Conservation (phyloP, 768 basidiomycete species). For the Stropharia rugosoannulata region DNA sequence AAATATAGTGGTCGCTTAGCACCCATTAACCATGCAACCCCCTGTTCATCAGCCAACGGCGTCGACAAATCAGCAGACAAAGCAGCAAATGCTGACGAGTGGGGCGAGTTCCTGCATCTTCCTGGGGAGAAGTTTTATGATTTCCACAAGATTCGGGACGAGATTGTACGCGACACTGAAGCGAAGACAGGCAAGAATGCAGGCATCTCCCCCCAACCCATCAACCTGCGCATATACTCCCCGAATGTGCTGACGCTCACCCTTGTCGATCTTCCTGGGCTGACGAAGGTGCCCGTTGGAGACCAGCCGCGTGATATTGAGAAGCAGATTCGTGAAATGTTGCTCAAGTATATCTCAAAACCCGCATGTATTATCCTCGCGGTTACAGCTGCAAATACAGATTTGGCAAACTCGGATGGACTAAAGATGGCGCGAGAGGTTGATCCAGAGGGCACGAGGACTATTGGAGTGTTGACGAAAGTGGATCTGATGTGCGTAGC, state of each 20-base stretch:
- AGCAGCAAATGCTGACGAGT: constrained; percentile 88
- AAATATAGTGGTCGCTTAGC: neutral
- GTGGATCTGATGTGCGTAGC: constrained; percentile 90
- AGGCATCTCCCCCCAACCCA: constrained; percentile 95
- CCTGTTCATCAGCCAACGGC: constrained; percentile 40
- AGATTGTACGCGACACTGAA: constrained; percentile 96
- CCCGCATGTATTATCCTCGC: constrained; percentile 96
- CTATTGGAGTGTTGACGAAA: constrained; percentile 98
- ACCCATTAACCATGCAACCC: constrained; percentile 10
- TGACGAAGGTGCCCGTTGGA: constrained; percentile 93
- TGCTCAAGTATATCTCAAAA: constrained; percentile 92
- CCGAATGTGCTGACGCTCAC: constrained; percentile 97
- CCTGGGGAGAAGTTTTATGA: constrained; percentile 98
- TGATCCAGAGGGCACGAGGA: constrained; percentile 94
- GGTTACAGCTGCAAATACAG: constrained; percentile 93
- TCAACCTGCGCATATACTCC: constrained; percentile 96
- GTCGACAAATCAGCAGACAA: constrained; percentile 59
- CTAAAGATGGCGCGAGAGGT: constrained; percentile 95
- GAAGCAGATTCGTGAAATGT: constrained; percentile 96
- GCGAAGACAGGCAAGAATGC: constrained; percentile 99
- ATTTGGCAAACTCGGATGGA: constrained; percentile 98
- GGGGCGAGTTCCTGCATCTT: constrained; percentile 98
- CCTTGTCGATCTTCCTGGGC: constrained; percentile 94
- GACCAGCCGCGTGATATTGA: constrained; percentile 98
- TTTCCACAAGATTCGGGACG: constrained; percentile 94